Evolutionary conservation across 768 basidiomycete species (phyloP).

Genomic region (Mycena epipterygia): DNA sequence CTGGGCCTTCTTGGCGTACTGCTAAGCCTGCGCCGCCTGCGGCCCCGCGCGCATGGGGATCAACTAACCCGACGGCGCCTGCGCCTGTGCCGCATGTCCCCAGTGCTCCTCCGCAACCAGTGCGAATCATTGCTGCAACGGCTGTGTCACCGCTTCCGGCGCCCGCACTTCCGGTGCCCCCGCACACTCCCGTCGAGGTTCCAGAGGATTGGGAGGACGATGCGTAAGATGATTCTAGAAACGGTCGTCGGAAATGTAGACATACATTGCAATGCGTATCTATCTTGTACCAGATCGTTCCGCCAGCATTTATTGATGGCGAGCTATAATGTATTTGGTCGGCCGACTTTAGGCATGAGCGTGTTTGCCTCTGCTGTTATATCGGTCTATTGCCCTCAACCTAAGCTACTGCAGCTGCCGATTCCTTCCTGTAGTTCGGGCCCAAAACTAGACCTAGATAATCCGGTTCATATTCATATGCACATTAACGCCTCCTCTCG

Average conservation of each 20-base stretch:
- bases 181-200: conserved; percentile 44
- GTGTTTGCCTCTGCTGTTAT: too few relatives aligned
- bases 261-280: too few relatives aligned
- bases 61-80: not conserved
- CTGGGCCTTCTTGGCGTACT: conserved; percentile 43
- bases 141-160: not conserved
- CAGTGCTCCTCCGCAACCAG: conserved; percentile 30
- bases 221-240: conserved; percentile 35
- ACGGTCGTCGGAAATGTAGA: not conserved
- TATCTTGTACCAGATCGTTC: too few relatives aligned
- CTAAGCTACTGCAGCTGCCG: too few relatives aligned
- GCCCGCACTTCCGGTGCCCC: not conserved
- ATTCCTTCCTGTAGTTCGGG: too few relatives aligned
- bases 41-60: conserved; percentile 22
- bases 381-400: too few relatives aligned
- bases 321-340: too few relatives aligned
- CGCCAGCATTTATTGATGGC: too few relatives aligned
- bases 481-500: too few relatives aligned
- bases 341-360: too few relatives aligned
- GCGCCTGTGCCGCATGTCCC: conserved; percentile 7
- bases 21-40: not conserved
- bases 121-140: not conserved
- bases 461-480: too few relatives aligned
- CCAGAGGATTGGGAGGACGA: conserved; percentile 74
- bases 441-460: too few relatives aligned